Evolutionary conservation across 192 early-diverging fungal genomes (phyloP), one percentile per base, ranked within the genome.

Genomic region (Podila horticola): DNA sequence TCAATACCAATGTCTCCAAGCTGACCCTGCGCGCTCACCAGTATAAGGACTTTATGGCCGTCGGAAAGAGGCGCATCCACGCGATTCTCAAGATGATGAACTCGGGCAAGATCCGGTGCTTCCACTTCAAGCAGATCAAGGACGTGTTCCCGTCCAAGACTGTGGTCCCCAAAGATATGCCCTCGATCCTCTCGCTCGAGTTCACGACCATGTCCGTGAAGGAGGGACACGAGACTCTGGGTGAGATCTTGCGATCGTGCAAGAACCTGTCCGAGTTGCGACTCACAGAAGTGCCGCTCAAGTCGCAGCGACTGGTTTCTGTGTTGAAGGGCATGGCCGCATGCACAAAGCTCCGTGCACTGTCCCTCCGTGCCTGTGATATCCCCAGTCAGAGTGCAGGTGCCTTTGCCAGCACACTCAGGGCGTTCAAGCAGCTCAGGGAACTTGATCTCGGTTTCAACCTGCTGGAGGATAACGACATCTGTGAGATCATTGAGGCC

Each of bases 61-160:
- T 69, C 61, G 65, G 63, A 51, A 72, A 64, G 31, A 72, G 61
- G 41, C 71, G 70, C 30, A 51, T 81, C 4, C 52, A 67, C n/a
- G 59, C 70, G 17, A 50, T 81, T 34, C 55, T 81, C 20, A 41
- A 33, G 30, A 81, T 81, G 15, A 72, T 81, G 76, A 66, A 51
- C 5, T 28, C 66, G 3, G 76, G 76, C 12, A 81, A 81, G 62
- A 62, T 81, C 11, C 60, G 70, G 50, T 59, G 49, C 33, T 67
- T 81, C 34, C 68, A 73, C 28, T 60, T 81, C 62, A 81, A 69
- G 71, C 55, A 67, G 30, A 73, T 67, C 41, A 81, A 81, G 57
- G 71, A 81, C 52, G 24, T 81, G 50, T 68, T 81, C 45, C 76
- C 76, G 4, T 24, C 22, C n/a, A 65, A 69, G 11, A 59, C 58